Conservation (phyloP, 1,139 yeast species). For the Blastobotrys arbuscula region DNA sequence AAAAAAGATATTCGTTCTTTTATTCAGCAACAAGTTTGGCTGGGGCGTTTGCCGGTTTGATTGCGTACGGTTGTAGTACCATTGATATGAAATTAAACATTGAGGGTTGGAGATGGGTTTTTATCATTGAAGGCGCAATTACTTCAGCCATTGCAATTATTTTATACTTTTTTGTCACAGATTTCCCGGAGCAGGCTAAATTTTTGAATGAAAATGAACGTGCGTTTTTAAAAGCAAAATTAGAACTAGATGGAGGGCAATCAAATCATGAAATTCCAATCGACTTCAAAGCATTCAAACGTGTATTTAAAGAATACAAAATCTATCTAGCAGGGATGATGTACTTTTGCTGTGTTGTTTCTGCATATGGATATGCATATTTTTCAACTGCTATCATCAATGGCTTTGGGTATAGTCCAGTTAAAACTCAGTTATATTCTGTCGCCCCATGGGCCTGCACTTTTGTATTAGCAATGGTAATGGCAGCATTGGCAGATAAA, state of each 20-base stretch:
- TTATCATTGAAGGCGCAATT: conserved; percentile 64
- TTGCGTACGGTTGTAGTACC: conserved; percentile 56
- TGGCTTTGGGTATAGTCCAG: conserved; percentile 52
- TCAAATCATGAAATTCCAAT: conserved; percentile 36
- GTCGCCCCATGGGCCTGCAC: conserved; percentile 70
- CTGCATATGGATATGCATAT: conserved; percentile 67
- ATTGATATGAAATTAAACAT: conserved; percentile 46
- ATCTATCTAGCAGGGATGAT: conserved; percentile 54
- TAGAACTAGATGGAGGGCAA: conserved; percentile 37
- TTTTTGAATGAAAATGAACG: conserved; percentile 40
- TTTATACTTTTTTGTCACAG: conserved; percentile 63
- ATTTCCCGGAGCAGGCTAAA: conserved; percentile 63
- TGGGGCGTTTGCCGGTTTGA: conserved; percentile 78
- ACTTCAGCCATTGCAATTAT: conserved; percentile 59
- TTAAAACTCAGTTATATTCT: conserved; percentile 59
- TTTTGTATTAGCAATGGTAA: conserved; percentile 46
- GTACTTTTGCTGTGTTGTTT: conserved; percentile 60
- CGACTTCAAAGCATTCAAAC: conserved; percentile 29
- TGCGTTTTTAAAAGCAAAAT: conserved; percentile 37
- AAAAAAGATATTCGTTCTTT: conserved; percentile 61
- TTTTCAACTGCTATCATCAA: conserved; percentile 63
- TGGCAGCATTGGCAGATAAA: conserved; percentile 39
- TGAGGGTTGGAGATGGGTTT: conserved; percentile 68
- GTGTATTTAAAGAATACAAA: conserved; percentile 37
- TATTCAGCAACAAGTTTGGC: conserved; percentile 66